Conservation (phyloP, 345 rosid genomes). For the Capsella bursapastoris region DNA sequence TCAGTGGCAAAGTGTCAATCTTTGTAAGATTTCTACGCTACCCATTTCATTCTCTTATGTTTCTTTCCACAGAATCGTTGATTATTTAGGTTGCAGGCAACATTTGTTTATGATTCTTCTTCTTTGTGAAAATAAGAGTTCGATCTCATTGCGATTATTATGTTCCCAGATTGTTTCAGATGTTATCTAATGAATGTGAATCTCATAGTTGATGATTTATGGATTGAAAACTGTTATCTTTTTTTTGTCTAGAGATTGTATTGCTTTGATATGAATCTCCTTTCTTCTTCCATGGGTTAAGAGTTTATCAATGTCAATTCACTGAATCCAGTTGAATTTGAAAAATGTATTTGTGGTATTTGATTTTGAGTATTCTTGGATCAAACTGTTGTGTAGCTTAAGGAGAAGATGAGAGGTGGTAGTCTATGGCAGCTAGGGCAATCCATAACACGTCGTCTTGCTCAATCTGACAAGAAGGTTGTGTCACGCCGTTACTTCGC, state of each 20-base stretch:
- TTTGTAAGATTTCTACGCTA: constrained; percentile 39
- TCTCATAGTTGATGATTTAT: background rate
- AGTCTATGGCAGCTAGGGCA: constrained; percentile 97
- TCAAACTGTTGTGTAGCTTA: constrained; percentile 39
- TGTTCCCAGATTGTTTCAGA: constrained; percentile 24
- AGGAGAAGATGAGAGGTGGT: constrained; percentile 83
- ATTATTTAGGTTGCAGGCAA: constrained; percentile 6
- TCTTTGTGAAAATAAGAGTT: constrained; percentile 14
- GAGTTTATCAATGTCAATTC: background rate
- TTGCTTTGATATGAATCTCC: background rate
- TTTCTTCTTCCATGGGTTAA: background rate
- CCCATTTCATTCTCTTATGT: constrained; percentile 7
- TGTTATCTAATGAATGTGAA: constrained; percentile 16
- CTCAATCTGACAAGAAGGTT: constrained; percentile 73
- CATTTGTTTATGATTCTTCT: constrained; percentile 6
- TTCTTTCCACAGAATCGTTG: background rate
- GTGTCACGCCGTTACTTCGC: constrained; percentile 69
- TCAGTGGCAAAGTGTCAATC: constrained; percentile 37
- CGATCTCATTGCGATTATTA: constrained; percentile 30
- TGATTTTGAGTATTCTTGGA: constrained; percentile 26
- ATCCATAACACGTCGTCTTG: constrained; percentile 79
- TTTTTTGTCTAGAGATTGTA: constrained; percentile 22
- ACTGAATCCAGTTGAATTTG: constrained; percentile 1
- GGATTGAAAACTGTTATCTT: constrained; percentile 21
- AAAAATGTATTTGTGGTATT: background rate